Evolutionary conservation across 192 early-diverging fungal genomes (phyloP), one percentile per base, ranked within the genome.

Genomic region (Entomortierella beljakovae): DNA sequence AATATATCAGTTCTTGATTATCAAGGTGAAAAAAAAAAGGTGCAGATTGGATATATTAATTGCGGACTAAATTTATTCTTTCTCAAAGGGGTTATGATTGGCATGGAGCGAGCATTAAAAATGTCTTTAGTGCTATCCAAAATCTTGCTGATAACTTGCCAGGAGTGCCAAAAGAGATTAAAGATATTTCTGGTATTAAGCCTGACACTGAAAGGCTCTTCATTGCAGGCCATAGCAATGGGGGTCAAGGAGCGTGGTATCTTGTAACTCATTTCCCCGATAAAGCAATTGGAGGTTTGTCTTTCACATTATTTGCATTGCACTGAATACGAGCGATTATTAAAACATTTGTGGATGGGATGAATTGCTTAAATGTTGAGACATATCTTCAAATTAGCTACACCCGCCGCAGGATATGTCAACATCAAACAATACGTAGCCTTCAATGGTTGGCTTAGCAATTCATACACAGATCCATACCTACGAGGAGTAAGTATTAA

Each of bases 221-320:
- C 32, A 88, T 89, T 50, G 66, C 88, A n/a, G 88, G 92, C 10
- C 93, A 94, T 61, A 90, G 89, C 60, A 94, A 94, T 58, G 93
- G 93, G 1, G 93, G 92, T 5, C 93, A 94, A 74, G 93, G 93
- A 29, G 88, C 92, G 23, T 94, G 92, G 93, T 90, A 87, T 82
- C 59, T 91, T 55, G 71, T 73, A 1, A 86, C 86, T 2, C 93
- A 94, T 70, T 90, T 85, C 80, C 93, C 93, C 3, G 93, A 94
- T 62, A 67, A 55, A n/a, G 88, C 88, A 10, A 73, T 94, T 25
- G 92, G 90, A 54, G 87, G 89, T 91, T 61, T 16, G 57, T 29
- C 31, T 33, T 9, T 38, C 34, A 5, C 6, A 20, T 32, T 15
- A 3, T 7, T 0, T 40, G 2, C 6, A 2, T 49, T 22, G 6